Conservation (phyloP, 2,329 filamentous ascomycete species). For the Ophiostoma pallidulum region DNA sequence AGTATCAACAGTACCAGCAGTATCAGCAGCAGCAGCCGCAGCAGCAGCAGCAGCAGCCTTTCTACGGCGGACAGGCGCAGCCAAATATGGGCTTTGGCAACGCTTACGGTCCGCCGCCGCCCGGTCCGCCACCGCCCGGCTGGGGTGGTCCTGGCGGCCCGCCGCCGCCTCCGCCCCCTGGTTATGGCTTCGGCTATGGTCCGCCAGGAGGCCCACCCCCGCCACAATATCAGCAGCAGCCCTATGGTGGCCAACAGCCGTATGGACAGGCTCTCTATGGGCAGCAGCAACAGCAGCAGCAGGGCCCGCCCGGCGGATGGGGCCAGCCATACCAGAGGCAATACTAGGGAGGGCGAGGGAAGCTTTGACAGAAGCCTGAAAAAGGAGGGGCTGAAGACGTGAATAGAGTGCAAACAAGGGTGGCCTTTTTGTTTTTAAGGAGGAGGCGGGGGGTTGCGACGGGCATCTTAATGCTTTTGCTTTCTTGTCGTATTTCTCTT, state of each 20-base stretch:
- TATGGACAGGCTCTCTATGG: slow-evolving; percentile 13
- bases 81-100: not conserved
- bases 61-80: not conserved
- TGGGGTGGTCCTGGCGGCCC: slow-evolving; percentile 3
- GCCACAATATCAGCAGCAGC: slow-evolving; percentile 2
- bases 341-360: slow-evolving; percentile 17
- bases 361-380: not conserved
- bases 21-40: not conserved
- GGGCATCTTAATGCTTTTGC: no score
- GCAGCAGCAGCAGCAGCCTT: slow-evolving; percentile 5
- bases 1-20: not conserved
- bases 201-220: not conserved
- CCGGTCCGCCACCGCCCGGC: not conserved
- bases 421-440: no score
- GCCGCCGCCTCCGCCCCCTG: slow-evolving; percentile 1
- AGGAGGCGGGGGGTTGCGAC: no score
- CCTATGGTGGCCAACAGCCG: slow-evolving; percentile 6
- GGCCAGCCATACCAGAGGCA: slow-evolving; percentile 16
- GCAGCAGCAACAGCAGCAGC: not conserved
- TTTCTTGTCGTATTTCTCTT: no score
- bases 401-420: slow-evolving; percentile 1
- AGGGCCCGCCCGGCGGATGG: slow-evolving; percentile 9
- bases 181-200: slow-evolving; percentile 1
- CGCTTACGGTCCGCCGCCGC: not conserved
- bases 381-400: no score